These are phyloP conservation scores for Pythium oligandrum DNA, from an alignment of 352 stramenopile species.

Conservation along the genomic window DNA sequence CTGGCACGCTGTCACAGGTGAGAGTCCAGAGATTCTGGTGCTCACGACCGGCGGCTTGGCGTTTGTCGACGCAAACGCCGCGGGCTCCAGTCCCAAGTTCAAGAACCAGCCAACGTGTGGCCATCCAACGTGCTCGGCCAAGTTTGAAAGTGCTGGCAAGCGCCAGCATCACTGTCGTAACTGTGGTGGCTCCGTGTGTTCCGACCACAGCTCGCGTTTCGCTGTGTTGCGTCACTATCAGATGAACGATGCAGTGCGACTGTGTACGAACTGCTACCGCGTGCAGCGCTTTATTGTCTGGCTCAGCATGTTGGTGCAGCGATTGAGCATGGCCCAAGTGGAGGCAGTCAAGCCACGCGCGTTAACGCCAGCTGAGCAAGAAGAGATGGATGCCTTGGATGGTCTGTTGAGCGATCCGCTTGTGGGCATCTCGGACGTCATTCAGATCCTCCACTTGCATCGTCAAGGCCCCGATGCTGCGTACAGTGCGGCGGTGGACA, in stretches of 20 bases:
- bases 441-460: slow-evolving; percentile 80
- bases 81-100: slow-evolving; percentile 51
- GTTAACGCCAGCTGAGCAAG: slow-evolving; percentile 46
- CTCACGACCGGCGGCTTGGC: slow-evolving; percentile 52
- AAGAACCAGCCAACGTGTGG: slow-evolving; percentile 56
- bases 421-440: slow-evolving; percentile 73
- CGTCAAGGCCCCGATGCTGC: slow-evolving; percentile 70
- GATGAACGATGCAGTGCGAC: slow-evolving; percentile 56
- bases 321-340: slow-evolving; percentile 45
- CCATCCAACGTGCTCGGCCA: slow-evolving; percentile 55
- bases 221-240: slow-evolving; percentile 57
- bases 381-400: slow-evolving; percentile 55
- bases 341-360: slow-evolving; percentile 27
- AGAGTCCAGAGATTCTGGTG: slow-evolving; percentile 33
- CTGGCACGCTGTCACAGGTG: slow-evolving; percentile 28
- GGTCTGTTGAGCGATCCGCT: slow-evolving; percentile 42
- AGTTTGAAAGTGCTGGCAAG: slow-evolving; percentile 65
- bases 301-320: slow-evolving; percentile 64
- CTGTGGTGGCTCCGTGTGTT: slow-evolving; percentile 74
- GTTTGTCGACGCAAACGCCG: slow-evolving; percentile 55
- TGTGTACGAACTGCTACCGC: slow-evolving; percentile 70
- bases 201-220: slow-evolving; percentile 74
- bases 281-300: slow-evolving; percentile 65
- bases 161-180: slow-evolving; percentile 82
- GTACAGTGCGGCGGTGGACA: slow-evolving; percentile 64